These are phyloP conservation scores for Blastocrithidia nonstop DNA, from an alignment of 208 protist species.

Conservation along the genomic window DNA sequence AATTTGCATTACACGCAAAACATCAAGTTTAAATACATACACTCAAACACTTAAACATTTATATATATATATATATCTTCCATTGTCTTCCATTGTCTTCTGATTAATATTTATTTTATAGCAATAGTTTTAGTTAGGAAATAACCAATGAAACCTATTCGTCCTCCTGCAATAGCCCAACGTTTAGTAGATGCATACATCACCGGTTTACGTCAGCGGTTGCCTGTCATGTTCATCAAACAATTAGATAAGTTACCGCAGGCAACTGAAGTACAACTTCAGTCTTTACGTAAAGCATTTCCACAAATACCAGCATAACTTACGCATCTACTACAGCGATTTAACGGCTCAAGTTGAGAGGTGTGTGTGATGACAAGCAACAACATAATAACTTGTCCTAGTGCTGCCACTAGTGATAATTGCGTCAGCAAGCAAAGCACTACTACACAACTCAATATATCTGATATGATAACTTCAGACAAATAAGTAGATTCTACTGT, in stretches of 20 bases:
- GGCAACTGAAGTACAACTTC: slow-evolving; percentile 17
- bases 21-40: not conserved
- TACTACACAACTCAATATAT: too few species aligned
- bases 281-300: slow-evolving; percentile 15
- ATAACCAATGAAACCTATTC: slow-evolving; percentile 4
- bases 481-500: too few species aligned
- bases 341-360: slow-evolving; percentile 44
- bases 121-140: not conserved
- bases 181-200: slow-evolving; percentile 44
- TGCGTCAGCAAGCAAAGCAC: too few species aligned
- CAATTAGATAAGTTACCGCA: slow-evolving; percentile 32
- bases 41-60: not conserved
- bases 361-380: slow-evolving; percentile 5
- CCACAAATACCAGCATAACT: slow-evolving; percentile 25
- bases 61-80: slow-evolving; percentile 1
- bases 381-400: too few species aligned
- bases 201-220: slow-evolving; percentile 38
- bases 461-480: too few species aligned
- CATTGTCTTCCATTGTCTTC: too few species aligned
- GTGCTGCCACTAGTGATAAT: too few species aligned
- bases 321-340: slow-evolving; percentile 18
- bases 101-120: too few species aligned
- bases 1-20: not conserved
- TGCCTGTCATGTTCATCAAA: slow-evolving; percentile 25
- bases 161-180: slow-evolving; percentile 15